Evolutionary conservation across 768 basidiomycete species (phyloP), one percentile per base, ranked within the genome.

Genomic region (Lyophyllum semitale): DNA sequence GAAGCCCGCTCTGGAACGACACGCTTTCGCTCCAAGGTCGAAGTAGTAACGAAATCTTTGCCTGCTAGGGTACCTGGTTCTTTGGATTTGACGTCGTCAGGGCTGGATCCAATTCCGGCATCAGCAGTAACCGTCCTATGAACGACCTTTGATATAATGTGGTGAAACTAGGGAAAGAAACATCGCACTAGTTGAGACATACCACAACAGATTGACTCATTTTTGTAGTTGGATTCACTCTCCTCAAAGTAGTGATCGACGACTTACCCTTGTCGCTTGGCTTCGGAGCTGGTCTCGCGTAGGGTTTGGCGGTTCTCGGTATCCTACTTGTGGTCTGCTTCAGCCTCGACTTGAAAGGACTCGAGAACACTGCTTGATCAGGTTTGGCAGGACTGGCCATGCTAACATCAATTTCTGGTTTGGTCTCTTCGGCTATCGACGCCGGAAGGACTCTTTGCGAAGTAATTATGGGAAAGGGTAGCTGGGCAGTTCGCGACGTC

Each of bases 231-330:
- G 57, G 48, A 52, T 65, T 65, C 11, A 60, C 61, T 42, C 53
- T 61, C 42, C 66, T 64, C 45, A 59, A 41, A 7, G 29, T 45
- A 25, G 45, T 50, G 20, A 59, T 35, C 4, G 59, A 57, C 32
- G 53, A 33, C 40, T 57, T 44, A 51, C 20, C 47, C 51, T 54
- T 57, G 48, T 51, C 49, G 35, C 54, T 43, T 23, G 47, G 3
- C 53, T 59, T 35, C 58, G 55, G 20, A 29, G 59, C 42, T 47
- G 75, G 75, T 54, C 82, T 76, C 27, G 77, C 69, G 66, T 87
- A 88, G 2, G 85, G 86, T 51, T 86, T 87, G 23, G 66, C 77
- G 38, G 84, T 82, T 55, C 86, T 77, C 17, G 86, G 86, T 61
- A 88, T 88, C 65, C 77, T 77, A 67, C 86, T 85, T 0, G 73